Percentiles rank a stretch among this genome's conserved stretches.
phyloP scores from a whole-genome alignment of 257 asterid genomes.

The Cynanchum wilfordii region DNA sequence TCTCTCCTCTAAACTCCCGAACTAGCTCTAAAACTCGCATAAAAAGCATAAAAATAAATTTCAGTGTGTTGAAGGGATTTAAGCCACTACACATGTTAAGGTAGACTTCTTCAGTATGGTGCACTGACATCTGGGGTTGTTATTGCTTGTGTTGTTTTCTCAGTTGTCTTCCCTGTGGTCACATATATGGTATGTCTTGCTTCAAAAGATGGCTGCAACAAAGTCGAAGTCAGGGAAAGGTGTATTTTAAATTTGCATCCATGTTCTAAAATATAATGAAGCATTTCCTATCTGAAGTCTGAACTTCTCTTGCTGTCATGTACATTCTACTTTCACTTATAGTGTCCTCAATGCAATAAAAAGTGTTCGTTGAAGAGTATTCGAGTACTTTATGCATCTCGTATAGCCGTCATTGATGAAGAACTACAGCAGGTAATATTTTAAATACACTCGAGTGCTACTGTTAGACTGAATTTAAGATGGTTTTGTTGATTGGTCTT shows the following conservation, averaged over 20 bases:
- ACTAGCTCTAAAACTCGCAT: not conserved
- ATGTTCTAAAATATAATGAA: not conserved
- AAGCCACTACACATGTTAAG: not conserved
- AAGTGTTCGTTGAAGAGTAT: conserved; percentile 58
- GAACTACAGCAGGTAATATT: conserved; percentile 63
- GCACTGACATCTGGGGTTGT: not conserved
- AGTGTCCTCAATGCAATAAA: conserved; percentile 95
- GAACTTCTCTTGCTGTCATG: not conserved
- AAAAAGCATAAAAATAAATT: not conserved
- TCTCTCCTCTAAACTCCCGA: too few species aligned
- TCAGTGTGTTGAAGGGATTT: not conserved
- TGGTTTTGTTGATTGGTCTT: conserved; percentile 10
- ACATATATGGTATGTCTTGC: conserved; percentile 72
- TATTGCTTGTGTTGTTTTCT: conserved; percentile 14
- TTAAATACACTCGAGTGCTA: conserved; percentile 1
- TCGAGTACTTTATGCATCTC: conserved; percentile 71
- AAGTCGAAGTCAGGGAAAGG: conserved; percentile 64
- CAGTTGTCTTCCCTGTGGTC: conserved; percentile 97
- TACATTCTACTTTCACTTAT: conserved; percentile 12
- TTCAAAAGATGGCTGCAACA: conserved; percentile 74
- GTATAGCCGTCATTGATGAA: conserved; percentile 54
- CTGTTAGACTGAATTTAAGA: not conserved
- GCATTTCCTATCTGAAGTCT: not conserved
- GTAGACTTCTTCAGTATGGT: not conserved
- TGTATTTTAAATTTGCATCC: conserved; percentile 12